phyloP scores from a whole-genome alignment of 2,329 filamentous ascomycete species.

The Xylaria sp. region DNA sequence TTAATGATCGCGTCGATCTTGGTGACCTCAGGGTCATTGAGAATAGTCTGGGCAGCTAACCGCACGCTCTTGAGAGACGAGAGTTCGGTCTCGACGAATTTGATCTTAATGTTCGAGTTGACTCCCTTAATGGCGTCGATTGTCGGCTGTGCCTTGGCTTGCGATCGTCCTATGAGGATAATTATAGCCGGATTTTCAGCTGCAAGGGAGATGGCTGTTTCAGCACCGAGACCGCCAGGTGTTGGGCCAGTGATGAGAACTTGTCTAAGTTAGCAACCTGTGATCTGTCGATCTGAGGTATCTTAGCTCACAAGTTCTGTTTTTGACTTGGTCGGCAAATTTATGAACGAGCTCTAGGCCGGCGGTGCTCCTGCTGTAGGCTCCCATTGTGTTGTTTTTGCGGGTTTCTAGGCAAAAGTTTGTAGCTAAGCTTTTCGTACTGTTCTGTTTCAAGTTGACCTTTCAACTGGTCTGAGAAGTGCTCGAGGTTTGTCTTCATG shows the following conservation, averaged over 20 bases:
- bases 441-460: background rate
- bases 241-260: constrained; percentile 50
- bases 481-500: background rate
- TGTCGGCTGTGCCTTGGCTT: constrained; percentile 43
- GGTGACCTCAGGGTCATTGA: constrained; percentile 46
- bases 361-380: constrained; percentile 38
- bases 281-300: background rate
- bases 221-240: constrained; percentile 47
- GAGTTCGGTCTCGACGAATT: constrained; percentile 46
- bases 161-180: constrained; percentile 47
- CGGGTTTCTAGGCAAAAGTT: background rate
- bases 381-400: constrained; percentile 33
- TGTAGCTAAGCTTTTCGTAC: background rate
- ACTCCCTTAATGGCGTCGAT: constrained; percentile 45
- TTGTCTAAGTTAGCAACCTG: constrained; percentile 25
- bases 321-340: constrained; percentile 43
- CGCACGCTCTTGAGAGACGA: constrained; percentile 48
- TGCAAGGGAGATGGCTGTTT: constrained; percentile 47
- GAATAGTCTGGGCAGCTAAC: constrained; percentile 45
- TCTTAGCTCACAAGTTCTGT: constrained; percentile 25
- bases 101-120: constrained; percentile 40
- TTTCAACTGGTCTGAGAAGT: background rate
- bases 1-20: constrained; percentile 45
- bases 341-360: constrained; percentile 39
- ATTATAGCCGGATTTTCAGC: constrained; percentile 45